These are phyloP conservation scores for Podila clonocystis DNA, from an alignment of 192 early-diverging fungal species.

Conservation along the genomic window DNA sequence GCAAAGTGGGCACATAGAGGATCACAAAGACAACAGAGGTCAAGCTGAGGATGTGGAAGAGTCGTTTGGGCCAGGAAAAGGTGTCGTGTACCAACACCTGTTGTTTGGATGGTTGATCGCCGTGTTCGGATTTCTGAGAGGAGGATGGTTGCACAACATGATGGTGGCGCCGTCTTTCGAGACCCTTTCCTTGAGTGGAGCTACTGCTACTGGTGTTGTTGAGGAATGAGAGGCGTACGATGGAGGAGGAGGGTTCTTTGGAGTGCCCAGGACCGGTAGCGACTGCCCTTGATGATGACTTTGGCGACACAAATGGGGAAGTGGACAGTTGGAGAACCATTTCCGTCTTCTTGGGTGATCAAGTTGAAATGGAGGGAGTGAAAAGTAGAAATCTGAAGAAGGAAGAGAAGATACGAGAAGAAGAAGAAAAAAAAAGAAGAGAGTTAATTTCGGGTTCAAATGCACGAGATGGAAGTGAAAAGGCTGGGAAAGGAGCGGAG, in stretches of 20 bases:
- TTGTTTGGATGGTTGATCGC: neutral
- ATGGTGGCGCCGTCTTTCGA: neutral
- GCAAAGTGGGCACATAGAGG: neutral
- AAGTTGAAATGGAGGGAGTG: neutral
- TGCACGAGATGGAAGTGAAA: neutral
- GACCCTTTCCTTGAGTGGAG: neutral
- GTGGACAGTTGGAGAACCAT: constrained; percentile 33
- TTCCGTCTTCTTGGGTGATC: neutral
- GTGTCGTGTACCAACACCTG: neutral
- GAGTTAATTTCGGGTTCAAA: no score
- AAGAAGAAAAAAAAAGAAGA: neutral
- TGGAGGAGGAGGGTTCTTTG: neutral
- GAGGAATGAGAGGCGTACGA: constrained; percentile 25
- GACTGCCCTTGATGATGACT: neutral
- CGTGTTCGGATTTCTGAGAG: no score
- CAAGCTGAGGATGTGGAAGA: constrained; percentile 4
- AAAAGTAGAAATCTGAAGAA: neutral
- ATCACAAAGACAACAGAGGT: constrained; percentile 5
- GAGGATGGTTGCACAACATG: no score
- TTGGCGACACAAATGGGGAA: constrained; percentile 11
- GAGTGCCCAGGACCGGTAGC: neutral
- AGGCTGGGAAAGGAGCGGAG: neutral
- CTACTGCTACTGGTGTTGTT: neutral
- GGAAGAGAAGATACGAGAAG: neutral
- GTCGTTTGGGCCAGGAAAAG: neutral